These are phyloP conservation scores for Pseudogymnoascus sp. DNA, from an alignment of 2,329 filamentous ascomycete genomes.

Conservation along the genomic window DNA sequence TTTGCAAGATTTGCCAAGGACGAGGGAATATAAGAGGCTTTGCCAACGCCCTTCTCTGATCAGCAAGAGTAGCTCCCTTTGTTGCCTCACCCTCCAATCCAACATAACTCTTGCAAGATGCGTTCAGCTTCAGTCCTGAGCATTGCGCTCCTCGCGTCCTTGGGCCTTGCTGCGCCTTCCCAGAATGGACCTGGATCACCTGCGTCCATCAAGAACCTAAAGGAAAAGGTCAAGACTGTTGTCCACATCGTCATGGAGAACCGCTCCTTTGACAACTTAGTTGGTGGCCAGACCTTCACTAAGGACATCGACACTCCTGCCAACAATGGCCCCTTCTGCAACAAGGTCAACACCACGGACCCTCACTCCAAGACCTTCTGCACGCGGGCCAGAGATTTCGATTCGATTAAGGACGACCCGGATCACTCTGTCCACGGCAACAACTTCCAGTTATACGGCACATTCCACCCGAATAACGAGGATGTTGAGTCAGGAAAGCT, in stretches of 20 bases:
- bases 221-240: conserved; percentile 40
- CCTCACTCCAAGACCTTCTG: not conserved
- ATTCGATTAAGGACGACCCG: conserved; percentile 29
- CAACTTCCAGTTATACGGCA: conserved; percentile 27
- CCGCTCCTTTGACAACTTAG: conserved; percentile 33
- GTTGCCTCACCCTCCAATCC: not conserved
- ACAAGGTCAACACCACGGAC: conserved; percentile 24
- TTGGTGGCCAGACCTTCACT: conserved; percentile 34
- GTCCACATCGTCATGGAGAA: conserved; percentile 40
- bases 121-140: not conserved
- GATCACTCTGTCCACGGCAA: conserved; percentile 36
- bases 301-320: conserved; percentile 31
- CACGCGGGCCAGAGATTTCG: conserved; percentile 8
- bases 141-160: not conserved
- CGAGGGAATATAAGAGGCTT: not conserved
- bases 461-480: conserved; percentile 30
- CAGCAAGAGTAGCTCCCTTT: not conserved
- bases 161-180: not conserved
- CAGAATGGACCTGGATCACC: conserved; percentile 21
- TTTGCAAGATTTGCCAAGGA: not conserved
- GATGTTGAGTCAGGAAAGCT: conserved; percentile 16
- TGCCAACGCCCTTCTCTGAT: not conserved
- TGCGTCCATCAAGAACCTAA: conserved; percentile 29
- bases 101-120: not conserved
- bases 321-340: conserved; percentile 34